These are phyloP conservation scores for Cladosporium sp. DNA, from an alignment of 2,329 filamentous ascomycete species.

Conservation along the genomic window DNA sequence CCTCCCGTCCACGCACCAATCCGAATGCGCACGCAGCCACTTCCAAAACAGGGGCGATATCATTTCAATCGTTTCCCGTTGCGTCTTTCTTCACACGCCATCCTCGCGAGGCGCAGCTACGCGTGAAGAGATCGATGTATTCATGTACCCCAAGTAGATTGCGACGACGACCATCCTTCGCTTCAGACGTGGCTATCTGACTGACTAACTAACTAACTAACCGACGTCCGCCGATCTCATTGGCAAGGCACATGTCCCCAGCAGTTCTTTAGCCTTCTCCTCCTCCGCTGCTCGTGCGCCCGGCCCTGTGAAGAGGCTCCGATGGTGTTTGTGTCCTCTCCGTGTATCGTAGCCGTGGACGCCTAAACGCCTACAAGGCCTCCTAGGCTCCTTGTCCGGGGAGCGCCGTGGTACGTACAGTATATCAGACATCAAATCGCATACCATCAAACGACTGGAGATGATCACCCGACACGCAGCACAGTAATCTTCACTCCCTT, in stretches of 20 bases:
- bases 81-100: background rate
- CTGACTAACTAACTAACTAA: no score
- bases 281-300: constrained; percentile 5
- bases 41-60: background rate
- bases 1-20: background rate
- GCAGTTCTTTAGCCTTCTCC: background rate
- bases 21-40: background rate
- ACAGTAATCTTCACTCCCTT: background rate
- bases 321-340: background rate
- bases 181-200: no score
- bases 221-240: background rate
- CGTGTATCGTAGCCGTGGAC: background rate
- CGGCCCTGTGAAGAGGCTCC: background rate
- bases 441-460: background rate
- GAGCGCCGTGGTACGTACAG: background rate
- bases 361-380: constrained; percentile 6
- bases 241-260: background rate
- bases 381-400: background rate
- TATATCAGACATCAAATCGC: background rate
- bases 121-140: background rate
- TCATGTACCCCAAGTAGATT: background rate
- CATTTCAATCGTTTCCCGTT: background rate
- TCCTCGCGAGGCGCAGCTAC: background rate
- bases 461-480: background rate
- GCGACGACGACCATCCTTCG: background rate